These are phyloP conservation scores for Silene conica DNA, from an alignment of 148 eudicot genomes.

Conservation along the genomic window DNA sequence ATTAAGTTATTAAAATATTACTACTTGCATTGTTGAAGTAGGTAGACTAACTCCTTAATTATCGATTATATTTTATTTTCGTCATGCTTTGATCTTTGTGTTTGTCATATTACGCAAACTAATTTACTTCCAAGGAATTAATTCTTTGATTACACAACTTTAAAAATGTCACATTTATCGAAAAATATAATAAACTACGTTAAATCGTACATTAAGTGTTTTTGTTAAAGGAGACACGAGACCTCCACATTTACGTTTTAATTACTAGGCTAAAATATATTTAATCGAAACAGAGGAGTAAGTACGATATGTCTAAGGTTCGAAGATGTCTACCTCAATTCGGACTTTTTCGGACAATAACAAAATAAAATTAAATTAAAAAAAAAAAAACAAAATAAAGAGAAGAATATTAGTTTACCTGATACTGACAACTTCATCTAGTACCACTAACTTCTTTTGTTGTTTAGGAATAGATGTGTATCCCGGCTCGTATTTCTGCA, in stretches of 20 bases:
- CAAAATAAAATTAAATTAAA: not conserved
- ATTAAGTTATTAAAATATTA: not conserved
- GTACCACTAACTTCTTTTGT: conserved; percentile 24
- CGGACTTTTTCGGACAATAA: not conserved
- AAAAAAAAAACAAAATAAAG: not conserved
- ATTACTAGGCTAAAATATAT: no score
- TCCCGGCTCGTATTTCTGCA: conserved; percentile 77
- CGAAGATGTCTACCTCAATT: not conserved
- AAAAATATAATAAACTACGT: no score
- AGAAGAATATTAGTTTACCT: conserved; percentile 37
- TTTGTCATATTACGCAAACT: conserved; percentile 12
- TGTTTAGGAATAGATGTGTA: conserved; percentile 59
- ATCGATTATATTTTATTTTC: no score
- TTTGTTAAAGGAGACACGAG: no score
- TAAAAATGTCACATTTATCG: not conserved
- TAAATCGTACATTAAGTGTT: no score
- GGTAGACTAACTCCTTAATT: conserved; percentile 13
- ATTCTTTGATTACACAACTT: not conserved
- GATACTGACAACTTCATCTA: conserved; percentile 44
- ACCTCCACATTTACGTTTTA: no score
- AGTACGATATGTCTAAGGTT: not conserved
- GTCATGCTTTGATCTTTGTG: conserved; percentile 2
- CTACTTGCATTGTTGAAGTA: not conserved
- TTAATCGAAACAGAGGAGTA: not conserved
- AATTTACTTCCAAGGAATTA: not conserved